Base-by-base conservation (phyloP, 2,329 filamentous ascomycete species). In the Neodidymelliopsis sp. region DNA sequence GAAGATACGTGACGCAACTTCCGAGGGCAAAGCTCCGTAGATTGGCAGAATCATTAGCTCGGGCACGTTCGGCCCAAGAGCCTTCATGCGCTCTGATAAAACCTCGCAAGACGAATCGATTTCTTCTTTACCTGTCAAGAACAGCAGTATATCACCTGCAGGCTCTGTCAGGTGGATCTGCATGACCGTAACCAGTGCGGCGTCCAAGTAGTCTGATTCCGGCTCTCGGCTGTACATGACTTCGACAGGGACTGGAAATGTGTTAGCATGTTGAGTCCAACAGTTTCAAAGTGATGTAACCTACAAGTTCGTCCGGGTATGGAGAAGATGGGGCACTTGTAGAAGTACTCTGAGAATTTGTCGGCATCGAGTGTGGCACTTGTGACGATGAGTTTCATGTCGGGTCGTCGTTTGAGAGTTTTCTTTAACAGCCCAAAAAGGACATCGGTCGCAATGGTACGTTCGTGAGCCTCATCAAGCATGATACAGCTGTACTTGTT, bases 371-470 rank as follows among this genome's bases (percentile, higher is more conserved):
- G 83, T 8, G 94, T 99, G 53, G 94, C 94, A 69, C 93, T 97
- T 86, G 97, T 99, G 81, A 99, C 94, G 69, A 99, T 94, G 67
- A 99, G 90, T 79, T 99, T 99, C 66, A 99, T 81, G 73, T 99
- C 94, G 4, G 90, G 84, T 50, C 94, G 84, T 65, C 91, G 85
- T 62, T 81, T 75, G 24, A 92, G 86, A 30, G 97, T 87, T 69
- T 96, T 90, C 78, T 99, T 99, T 53, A 99, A 79, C 50, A 99
- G 81, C 46, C 92, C 94, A 89, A 99, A 97, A 49, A 99, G 81
- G 56, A 99, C 94, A 79, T 99, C 94, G 7, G 95, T 99, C 16
- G 93, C 91, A 54, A 99, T 86, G 0, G 94, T 99, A 73, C 95
- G 86, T 76, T 99, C 94, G 85, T 99, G 94, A 44, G 95, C 94